Evolutionary conservation across 208 protist species (phyloP), one percentile per base, ranked within the genome.

Genomic region (Wallacemonas sp.): DNA sequence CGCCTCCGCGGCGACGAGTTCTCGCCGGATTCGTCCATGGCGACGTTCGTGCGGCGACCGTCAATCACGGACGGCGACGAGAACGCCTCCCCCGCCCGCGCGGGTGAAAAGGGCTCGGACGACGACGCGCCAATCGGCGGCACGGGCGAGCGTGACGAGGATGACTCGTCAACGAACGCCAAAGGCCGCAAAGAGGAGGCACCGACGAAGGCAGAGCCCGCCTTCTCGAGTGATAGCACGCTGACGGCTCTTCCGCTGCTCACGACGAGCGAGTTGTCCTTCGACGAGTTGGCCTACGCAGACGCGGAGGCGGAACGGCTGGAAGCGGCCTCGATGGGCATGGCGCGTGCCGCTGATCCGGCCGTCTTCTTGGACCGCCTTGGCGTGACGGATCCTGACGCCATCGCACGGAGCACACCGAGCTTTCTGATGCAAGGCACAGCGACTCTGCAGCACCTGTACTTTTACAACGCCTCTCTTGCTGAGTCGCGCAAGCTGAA

Each of bases 181-280:
- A 58, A 58, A 3, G 52, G n/a, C 16, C 52, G 30, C 26, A 58
- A 58, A 23, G 52, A 58, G 30, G 52, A 63, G 47, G 5, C 49
- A 16, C 46, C 56, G 16, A 3, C 21, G 5, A 24, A 57, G 33
- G 14, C 67, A 2, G 55, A 69, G 24, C 27, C 62, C 19, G 33
- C 44, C 27, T 69, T 72, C 63, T 63, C 68, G 30, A 65, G 33
- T 16, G 72, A 78, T 39, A 75, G 76, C 17, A 83, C 73, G 32
- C 46, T 86, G 8, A 73, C 76, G 8, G 77, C 70, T 19, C 63
- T 82, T 2, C 87, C 90, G 23, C 69, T 87, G 46, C 74, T 95
- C 16, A 77, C 69, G 36, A 80, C 85, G 4, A 70, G 83, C 29
- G 90, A 95, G 27, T 75, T 95, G 33, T 65, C 70, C 3, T 87